Evolutionary conservation across 2,329 filamentous ascomycete species (phyloP), one percentile per base, ranked within the genome.

Genomic region (Zalaria sp.): DNA sequence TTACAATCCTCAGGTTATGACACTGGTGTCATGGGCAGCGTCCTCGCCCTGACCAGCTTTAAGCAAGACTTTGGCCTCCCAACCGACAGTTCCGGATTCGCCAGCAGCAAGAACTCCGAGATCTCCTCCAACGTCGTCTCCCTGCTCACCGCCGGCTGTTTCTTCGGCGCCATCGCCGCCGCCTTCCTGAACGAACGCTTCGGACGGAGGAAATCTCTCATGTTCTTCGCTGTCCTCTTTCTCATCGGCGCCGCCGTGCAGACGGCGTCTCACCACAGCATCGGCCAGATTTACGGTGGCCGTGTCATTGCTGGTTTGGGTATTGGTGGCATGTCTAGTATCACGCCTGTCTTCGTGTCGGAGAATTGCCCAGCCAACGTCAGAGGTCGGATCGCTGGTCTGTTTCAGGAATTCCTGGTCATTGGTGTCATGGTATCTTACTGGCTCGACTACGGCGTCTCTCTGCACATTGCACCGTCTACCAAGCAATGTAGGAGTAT

Each of bases 121-220:
- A 69, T 81, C 40, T 72, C 72, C 35, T 73, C 78, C 46, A 82
- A 81, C 51, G 77, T 84, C 43, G 79, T 82, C 27, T 80, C 77
- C 18, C 77, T 75, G 0, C 69, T 83, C 8, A 78, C 82, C 57
- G 79, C 74, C 34, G 79, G 79, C 37, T 81, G 76, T 46, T 82
- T 83, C 57, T 66, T 73, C 42, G 77, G 77, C 27, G 76, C 76
- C 46, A 66, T 83, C 46, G 48, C 72, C 10, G 68, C 69, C 4
- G 67, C 66, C 27, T 74, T 67, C 66, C 52, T 72, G 39, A 67
- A 73, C 6, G 73, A 77, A 49, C 59, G 54, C 47, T 73, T 60
- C 48, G 79, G 79, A 9, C 68, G 79, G 37, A 69, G 71, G 35
- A 52, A 48, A 18, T 66, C 67, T 26, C 64, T 85, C 27, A 66